Conservation (phyloP, 495 filamentous ascomycete genomes). For the Lepidopterella palustris region DNA sequence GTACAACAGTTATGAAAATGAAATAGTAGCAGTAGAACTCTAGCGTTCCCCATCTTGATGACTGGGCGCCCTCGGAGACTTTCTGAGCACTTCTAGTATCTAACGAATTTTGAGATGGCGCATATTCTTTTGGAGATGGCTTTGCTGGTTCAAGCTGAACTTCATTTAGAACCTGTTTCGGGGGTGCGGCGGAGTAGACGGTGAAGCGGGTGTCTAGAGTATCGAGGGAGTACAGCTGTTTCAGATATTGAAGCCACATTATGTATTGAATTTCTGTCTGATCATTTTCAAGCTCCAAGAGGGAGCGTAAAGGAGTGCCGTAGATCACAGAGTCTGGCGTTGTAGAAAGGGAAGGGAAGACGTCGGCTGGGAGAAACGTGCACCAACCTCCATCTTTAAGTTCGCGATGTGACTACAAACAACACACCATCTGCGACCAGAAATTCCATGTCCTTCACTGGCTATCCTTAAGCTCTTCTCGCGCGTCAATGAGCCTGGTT, state of each 20-base stretch:
- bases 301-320: not conserved
- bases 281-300: constrained; percentile 2
- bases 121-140: constrained; percentile 39
- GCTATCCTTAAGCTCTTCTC: not conserved
- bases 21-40: constrained; percentile 84
- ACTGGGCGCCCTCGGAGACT: constrained; percentile 39
- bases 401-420: constrained; percentile 16
- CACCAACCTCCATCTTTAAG: constrained; percentile 3
- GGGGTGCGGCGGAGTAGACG: constrained; percentile 59
- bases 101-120: constrained; percentile 25
- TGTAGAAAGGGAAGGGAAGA: not conserved
- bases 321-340: not conserved
- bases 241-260: constrained; percentile 40
- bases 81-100: constrained; percentile 33
- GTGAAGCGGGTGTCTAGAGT: constrained; percentile 92
- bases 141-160: constrained; percentile 21
- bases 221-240: constrained; percentile 71
- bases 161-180: constrained; percentile 46
- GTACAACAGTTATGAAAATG: constrained; percentile 59
- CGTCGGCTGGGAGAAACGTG: not conserved
- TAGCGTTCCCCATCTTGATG: constrained; percentile 72
- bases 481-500: constrained; percentile 15
- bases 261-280: not conserved
- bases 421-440: constrained; percentile 2
- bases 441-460: not conserved